Evolutionary conservation across 345 rosid genomes (phyloP), one percentile per base, ranked within the genome.

Genomic region (Salix exigua): DNA sequence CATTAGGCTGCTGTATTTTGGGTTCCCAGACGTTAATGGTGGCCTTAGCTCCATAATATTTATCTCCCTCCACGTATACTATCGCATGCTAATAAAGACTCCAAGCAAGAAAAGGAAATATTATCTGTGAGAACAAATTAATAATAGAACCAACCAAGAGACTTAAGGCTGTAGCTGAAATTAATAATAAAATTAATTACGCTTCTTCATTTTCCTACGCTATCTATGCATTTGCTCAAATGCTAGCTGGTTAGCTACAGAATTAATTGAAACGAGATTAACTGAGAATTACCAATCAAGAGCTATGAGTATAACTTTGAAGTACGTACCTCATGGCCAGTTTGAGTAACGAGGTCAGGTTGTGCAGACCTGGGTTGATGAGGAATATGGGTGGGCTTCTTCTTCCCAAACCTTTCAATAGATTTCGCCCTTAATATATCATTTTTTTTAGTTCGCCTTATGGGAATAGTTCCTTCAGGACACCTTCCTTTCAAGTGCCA

Each of bases 1-100:
- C 84, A 33, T 77, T 73, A 5, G 77, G 58, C 66, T 79, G 71
- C 67, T 95, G 96, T 64, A 90, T 91, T 84, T 83, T 88, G 48
- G 98, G 98, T 81, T 89, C 90, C 99, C 99, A 95, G 1, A 93
- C 99, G 72, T 95, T 95, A 3, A 95, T 90, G 79, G 97, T 93
- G 21, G 97, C 97, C 48, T 91, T 95, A 17, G 99, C 99, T 81
- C 97, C 99, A 78, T 87, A 95, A 73, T 88, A 95, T 71, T 85
- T 89, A 75, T 85, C 98, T 40, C 99, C 98, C 86, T 93, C 89
- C 65, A 93, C 93, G 83, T 91, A 95, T 50, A 92, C 99, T 79
- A 95, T 93, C 0, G 97, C 98, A 90, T 95, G 99, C 99, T 93
- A 70, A 38, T 46, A 37, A 68, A 35, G 17, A 68, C 74, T 68